phyloP scores from a whole-genome alignment of 192 early-diverging fungal species.

The Spinellus fusiger region DNA sequence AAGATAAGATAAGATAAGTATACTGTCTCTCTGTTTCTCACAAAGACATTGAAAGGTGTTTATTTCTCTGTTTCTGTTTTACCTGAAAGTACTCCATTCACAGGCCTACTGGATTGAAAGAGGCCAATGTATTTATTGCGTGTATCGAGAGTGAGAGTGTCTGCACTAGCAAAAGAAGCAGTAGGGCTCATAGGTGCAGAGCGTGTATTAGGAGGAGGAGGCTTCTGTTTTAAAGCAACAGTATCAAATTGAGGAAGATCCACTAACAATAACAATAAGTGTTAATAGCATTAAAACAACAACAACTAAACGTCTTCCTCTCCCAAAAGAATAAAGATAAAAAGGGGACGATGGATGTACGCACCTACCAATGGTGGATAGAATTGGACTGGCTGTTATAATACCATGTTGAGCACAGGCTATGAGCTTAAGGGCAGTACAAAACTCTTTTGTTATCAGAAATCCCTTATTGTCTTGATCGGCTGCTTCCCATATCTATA shows the following conservation, averaged over 20 bases:
- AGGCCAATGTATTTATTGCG: constrained; percentile 27
- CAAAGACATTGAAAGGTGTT: no score
- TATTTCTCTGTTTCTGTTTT: no score
- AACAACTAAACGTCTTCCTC: background rate
- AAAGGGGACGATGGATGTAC: no score
- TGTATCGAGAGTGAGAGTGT: constrained; percentile 34
- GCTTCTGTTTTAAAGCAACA: background rate
- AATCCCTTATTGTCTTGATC: constrained; percentile 78
- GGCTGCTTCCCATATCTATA: constrained; percentile 78
- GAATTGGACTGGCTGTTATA: constrained; percentile 9
- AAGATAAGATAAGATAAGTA: background rate
- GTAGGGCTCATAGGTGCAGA: background rate
- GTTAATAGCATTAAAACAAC: background rate
- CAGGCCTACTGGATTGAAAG: constrained; percentile 16
- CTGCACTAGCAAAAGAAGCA: constrained; percentile 37
- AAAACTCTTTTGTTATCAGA: constrained; percentile 72
- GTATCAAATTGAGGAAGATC: constrained; percentile 30
- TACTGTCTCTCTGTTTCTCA: background rate
- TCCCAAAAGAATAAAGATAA: background rate
- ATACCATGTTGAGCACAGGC: constrained; percentile 77
- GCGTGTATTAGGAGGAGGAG: background rate
- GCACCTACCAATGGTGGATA: constrained; percentile 14
- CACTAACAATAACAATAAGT: background rate
- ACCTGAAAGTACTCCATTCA: constrained; percentile 19
- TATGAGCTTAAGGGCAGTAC: constrained; percentile 81